Conservation (phyloP, 169 alveolate species). For the Plasmodium vivax region DNA sequence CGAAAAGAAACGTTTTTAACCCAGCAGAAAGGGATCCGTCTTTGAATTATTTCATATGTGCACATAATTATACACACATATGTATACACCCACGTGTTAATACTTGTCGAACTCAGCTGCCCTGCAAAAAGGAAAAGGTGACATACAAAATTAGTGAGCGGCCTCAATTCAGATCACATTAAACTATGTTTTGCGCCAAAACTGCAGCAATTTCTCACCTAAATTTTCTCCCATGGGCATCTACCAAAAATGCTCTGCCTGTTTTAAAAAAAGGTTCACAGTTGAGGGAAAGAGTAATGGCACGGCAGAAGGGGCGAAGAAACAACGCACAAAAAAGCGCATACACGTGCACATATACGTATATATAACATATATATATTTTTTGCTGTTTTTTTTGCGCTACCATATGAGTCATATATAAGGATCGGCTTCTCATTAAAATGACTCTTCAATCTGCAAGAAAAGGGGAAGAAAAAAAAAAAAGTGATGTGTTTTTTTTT, state of each 20-base stretch:
- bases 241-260: conserved; percentile 75
- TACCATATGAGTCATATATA: conserved; percentile 72
- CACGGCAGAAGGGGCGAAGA: neutral
- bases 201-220: conserved; percentile 13
- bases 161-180: neutral
- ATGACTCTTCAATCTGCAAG: conserved; percentile 51
- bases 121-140: conserved; percentile 22
- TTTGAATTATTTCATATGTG: neutral
- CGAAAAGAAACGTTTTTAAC: neutral
- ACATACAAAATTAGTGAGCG: neutral
- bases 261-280: conserved; percentile 1
- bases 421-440: conserved; percentile 69
- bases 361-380: neutral
- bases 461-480: neutral
- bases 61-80: neutral
- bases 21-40: neutral
- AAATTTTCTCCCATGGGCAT: conserved; percentile 64
- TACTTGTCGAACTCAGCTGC: conserved; percentile 73
- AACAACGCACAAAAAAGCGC: neutral
- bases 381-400: neutral
- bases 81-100: neutral
- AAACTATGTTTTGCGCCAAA: neutral
- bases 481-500: neutral
- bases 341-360: neutral
- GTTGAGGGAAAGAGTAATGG: neutral